Base-by-base conservation (phyloP, 176 grass and related monocot species). In the Musa troglodytarum region DNA sequence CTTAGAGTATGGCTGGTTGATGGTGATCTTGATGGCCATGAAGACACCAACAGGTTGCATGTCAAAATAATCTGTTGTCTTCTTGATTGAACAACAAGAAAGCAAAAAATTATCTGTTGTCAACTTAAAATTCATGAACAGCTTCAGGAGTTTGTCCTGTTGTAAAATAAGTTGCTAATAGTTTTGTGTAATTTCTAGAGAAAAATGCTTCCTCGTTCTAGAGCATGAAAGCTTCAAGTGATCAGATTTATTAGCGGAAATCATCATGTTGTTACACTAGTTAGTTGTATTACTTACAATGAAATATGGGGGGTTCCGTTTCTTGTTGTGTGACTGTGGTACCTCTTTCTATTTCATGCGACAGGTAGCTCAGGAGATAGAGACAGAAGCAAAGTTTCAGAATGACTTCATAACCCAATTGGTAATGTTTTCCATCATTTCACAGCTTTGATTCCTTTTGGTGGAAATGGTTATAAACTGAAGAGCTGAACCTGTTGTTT, bases 351-450 rank as follows among this genome's bases (percentile, higher is more conserved):
- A 64, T 74, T n/a, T 17, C 49, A 22, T 71, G 63, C 51, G 50
- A 21, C 72, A 64, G 58, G 77, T 69, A 9, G 61, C 52, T 70
- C 52, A 69, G n/a, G 52, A 69, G 25, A 69, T 79, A 57, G 26
- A 50, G 49, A 49, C 26, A 12, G 64, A 79, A 43, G 66, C 53
- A 34, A 69, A 69, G 53, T 79, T 49, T 79, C 66, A 49, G 26
- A 69, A 79, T 58, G 52, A 58, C 17, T 56, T 79, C 19, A 21
- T 79, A 55, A 14, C 52, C 12, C 17, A 68, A 51, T 68, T 67
- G n/a, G 49, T 65, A 68, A 82, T 63, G 34, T 43, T 43, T 75
- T 62, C 28, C 19, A 22, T 68, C 22, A 49, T 43, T 43, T 43
- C 34, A 43, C 34, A 43, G 34, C 34, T 43, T 43, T 43, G 34